Evolutionary conservation across 2,329 filamentous ascomycete species (phyloP).

Genomic region (Verticillium nubilum): DNA sequence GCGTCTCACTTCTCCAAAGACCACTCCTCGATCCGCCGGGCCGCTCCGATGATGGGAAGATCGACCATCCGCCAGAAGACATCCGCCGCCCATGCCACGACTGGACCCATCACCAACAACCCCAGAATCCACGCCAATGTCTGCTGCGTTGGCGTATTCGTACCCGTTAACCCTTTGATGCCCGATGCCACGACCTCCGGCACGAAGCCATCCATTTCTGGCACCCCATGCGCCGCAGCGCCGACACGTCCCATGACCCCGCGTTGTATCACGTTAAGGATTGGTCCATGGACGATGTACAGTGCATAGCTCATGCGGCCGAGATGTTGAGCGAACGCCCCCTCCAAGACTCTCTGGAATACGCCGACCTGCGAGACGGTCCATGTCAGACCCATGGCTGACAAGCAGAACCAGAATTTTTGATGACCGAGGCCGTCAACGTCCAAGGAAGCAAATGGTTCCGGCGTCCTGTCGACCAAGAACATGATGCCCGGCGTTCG

Average conservation of each 20-base stretch:
- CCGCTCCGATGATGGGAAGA: neutral
- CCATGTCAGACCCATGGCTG: slow-evolving; percentile 3
- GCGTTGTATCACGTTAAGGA: slow-evolving; percentile 29
- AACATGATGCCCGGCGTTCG: neutral
- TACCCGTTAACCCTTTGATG: neutral
- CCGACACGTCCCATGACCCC: neutral
- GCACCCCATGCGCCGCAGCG: neutral
- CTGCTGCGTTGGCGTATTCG: neutral
- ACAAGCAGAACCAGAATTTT: slow-evolving; percentile 1
- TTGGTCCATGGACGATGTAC: slow-evolving; percentile 59
- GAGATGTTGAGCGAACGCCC: slow-evolving; percentile 53
- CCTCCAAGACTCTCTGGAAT: slow-evolving; percentile 55
- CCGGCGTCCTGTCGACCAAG: neutral
- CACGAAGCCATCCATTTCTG: neutral
- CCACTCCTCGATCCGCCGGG: neutral
- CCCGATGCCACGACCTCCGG: neutral
- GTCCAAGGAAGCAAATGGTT: neutral
- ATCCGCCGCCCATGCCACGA: neutral
- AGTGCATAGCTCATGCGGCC: slow-evolving; percentile 57
- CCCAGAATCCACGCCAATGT: slow-evolving; percentile 1
- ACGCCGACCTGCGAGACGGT: slow-evolving; percentile 13
- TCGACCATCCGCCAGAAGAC: neutral
- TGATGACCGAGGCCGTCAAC: neutral
- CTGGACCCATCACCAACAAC: neutral
- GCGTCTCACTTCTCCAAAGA: neutral